phyloP scores from a whole-genome alignment of 805 yeast species.

The Candida methanosorbosa region DNA sequence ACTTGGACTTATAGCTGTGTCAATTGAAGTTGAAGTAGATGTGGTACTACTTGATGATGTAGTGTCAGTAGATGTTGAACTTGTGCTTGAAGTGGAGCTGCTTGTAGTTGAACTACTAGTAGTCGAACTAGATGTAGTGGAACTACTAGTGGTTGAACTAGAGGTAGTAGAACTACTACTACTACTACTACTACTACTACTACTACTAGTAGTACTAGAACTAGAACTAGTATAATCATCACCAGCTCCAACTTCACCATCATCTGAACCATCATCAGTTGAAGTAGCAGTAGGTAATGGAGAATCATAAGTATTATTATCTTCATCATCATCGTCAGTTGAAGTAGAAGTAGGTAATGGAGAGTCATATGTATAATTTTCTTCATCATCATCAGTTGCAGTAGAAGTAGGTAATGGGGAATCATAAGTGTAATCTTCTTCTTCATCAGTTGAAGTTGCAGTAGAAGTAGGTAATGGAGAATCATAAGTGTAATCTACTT shows the following conservation, averaged over 20 bases:
- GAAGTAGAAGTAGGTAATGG: background rate
- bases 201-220: background rate
- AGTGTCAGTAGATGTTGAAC: background rate
- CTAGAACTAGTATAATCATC: background rate
- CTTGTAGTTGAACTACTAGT: background rate
- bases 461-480: background rate
- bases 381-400: background rate
- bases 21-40: background rate
- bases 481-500: background rate
- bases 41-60: background rate
- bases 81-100: background rate
- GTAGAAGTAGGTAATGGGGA: background rate
- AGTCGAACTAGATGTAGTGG: conserved; percentile 1
- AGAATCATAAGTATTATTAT: background rate
- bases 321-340: background rate
- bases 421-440: no score
- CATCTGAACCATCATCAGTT: background rate
- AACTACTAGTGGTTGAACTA: background rate
- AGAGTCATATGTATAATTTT: no score
- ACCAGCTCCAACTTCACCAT: background rate
- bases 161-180: conserved; percentile 1
- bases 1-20: conserved; percentile 2
- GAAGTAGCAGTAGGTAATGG: background rate
- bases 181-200: background rate
- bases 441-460: no score